Evolutionary conservation across 2,329 filamentous ascomycete genomes (phyloP), one percentile per base, ranked within the genome.

Genomic region (Grosmannia clavigera): DNA sequence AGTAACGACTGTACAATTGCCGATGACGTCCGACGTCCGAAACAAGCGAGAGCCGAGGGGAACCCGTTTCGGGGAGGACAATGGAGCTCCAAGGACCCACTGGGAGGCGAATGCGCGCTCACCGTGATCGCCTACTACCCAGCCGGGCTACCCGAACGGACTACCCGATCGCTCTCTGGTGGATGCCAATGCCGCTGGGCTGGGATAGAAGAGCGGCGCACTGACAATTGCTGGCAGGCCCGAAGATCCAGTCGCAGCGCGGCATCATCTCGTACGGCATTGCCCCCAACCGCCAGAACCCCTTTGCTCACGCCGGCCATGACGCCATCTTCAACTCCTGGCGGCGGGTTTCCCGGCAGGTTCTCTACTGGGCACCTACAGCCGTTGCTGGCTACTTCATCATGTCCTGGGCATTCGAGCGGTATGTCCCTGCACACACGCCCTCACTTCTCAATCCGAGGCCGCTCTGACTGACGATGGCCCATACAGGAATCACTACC

Each of bases 261-360:
- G 83, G 83, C 62, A 82, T 86, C 68, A 72, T 84, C 70, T 76
- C 76, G 69, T 97, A 95, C 77, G 81, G 86, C 66, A 72, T 99
- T 67, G 86, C 89, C 68, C 76, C 87, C 67, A 97, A 99, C 82
- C 87, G 88, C 72, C 92, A 96, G 79, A 86, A 88, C 70, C 88
- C 91, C 65, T 81, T 95, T 67, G 90, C 90, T 65, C 90, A 89
- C 69, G 79, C 86, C 62, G 75, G 81, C 65, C 78, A 92, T 74
- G 88, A 86, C 67, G 92, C 92, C 70, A 77, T 97, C 79, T 97
- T 97, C 86, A 99, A 99, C 83, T 86, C 84, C 68, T 95, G 88
- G 82, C 86, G 94, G 75, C 85, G 94, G 70, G 88, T 87, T 76
- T 86, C 85, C 73, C 75, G 81, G 68, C 94, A 97, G 81, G 84